A percentile compares a stretch with the other conserved stretches of the same genome.
Evolutionary conservation across 2,329 filamentous ascomycete genomes (phyloP).

Genomic region (Cadophora malorum): DNA sequence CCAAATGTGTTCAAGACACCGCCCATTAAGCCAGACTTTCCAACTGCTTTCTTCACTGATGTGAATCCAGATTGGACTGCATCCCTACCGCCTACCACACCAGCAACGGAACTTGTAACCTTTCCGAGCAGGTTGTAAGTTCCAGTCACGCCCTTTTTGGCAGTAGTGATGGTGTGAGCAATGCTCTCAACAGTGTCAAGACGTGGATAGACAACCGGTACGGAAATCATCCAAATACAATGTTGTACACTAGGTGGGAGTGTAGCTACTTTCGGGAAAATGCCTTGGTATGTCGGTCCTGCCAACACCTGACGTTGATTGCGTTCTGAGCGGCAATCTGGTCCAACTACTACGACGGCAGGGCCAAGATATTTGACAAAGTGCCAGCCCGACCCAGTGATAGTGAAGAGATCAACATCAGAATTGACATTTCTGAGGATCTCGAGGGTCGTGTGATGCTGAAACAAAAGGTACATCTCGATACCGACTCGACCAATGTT

Average conservation of each 20-base stretch:
- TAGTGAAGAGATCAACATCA: constrained; percentile 91
- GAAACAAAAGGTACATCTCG: constrained; percentile 98
- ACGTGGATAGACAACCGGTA: constrained; percentile 88
- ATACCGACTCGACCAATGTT: constrained; percentile 95
- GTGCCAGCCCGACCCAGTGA: constrained; percentile 98
- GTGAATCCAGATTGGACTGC: constrained; percentile 92
- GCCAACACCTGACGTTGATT: constrained; percentile 92
- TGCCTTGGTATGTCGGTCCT: constrained; percentile 93
- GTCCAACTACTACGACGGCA: constrained; percentile 85
- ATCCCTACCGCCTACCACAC: constrained; percentile 93
- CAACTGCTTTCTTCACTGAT: constrained; percentile 94
- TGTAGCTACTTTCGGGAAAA: constrained; percentile 94
- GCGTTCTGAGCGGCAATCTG: constrained; percentile 90
- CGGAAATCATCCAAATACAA: constrained; percentile 94
- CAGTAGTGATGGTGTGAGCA: constrained; percentile 88
- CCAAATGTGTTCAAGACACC: constrained; percentile 95
- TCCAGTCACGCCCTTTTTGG: constrained; percentile 95
- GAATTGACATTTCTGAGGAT: constrained; percentile 88
- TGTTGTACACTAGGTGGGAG: constrained; percentile 94
- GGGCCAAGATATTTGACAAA: constrained; percentile 97
- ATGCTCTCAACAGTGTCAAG: constrained; percentile 91
- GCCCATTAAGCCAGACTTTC: constrained; percentile 95
- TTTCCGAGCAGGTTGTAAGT: constrained; percentile 97
- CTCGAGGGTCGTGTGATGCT: constrained; percentile 95
- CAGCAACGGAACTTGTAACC: constrained; percentile 91